A percentile compares a stretch with the other conserved stretches of the same genome.
Conservation (phyloP, 2,329 filamentous ascomycete genomes). For the Apiospora koreana region DNA sequence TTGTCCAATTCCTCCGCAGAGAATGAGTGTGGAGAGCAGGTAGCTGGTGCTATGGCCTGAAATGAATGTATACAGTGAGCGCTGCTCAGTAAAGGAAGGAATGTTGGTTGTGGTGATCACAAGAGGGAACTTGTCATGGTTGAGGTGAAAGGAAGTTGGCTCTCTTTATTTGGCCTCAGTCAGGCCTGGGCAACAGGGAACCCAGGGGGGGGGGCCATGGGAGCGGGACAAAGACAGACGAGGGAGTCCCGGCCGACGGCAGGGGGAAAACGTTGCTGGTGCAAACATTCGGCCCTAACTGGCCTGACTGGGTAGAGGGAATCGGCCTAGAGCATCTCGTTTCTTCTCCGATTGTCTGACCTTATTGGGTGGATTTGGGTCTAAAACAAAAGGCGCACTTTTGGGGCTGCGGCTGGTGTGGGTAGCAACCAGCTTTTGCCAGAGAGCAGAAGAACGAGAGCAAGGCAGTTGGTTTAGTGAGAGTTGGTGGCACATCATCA, state of each 20-base stretch:
- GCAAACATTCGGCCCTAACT: constrained; percentile 3
- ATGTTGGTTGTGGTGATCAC: constrained; percentile 23
- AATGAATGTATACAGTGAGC: constrained; percentile 38
- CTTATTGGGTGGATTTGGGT: constrained; percentile 10
- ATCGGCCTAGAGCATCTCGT: constrained; percentile 14
- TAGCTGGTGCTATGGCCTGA: constrained; percentile 9
- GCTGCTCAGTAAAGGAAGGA: constrained; percentile 36
- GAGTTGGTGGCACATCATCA: constrained; percentile 9
- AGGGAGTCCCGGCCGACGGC: background rate
- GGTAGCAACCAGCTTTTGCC: too few species aligned
- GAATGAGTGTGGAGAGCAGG: constrained; percentile 32
- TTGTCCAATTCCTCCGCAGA: constrained; percentile 16
- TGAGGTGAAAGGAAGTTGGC: constrained; percentile 21
- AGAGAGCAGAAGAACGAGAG: background rate
- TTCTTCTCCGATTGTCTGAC: constrained; percentile 4
- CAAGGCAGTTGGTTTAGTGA: constrained; percentile 1
- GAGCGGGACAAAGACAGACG: background rate
- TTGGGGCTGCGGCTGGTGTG: background rate
- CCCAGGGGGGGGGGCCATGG: too few species aligned
- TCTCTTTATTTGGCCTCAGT: constrained; percentile 22
- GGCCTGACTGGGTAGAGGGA: background rate
- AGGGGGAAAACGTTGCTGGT: constrained; percentile 3
- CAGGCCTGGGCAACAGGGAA: constrained; percentile 17
- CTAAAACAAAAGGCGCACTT: constrained; percentile 8
- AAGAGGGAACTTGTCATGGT: constrained; percentile 11